Conservation (phyloP, 2,329 filamentous ascomycete species). For the Ophiocordyceps camponoti-leonardi region DNA sequence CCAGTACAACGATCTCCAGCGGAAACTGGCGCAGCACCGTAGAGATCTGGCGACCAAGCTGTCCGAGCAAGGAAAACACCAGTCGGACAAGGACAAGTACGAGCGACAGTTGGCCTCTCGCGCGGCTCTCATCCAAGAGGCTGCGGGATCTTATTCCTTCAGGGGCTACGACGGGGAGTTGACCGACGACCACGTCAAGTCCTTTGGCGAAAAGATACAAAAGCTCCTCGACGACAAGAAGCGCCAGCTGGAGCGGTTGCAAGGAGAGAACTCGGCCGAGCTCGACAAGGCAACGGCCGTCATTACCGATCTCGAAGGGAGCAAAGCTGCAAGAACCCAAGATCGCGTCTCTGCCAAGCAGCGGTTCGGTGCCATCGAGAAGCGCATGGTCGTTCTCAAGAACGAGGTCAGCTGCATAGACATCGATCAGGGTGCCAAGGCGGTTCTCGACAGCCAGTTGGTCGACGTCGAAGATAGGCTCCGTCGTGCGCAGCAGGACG, state of each 20-base stretch:
- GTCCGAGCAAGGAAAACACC: conserved; percentile 55
- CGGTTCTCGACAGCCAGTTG: conserved; percentile 56
- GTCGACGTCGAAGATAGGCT: conserved; percentile 51
- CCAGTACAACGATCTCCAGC: conserved; percentile 49
- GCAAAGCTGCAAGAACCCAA: conserved; percentile 54
- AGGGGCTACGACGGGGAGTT: conserved; percentile 71
- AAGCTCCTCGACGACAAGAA: conserved; percentile 66
- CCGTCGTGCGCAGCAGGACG: conserved; percentile 41
- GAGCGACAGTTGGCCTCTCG: conserved; percentile 62
- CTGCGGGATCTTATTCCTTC: conserved; percentile 61
- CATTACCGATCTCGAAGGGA: conserved; percentile 58
- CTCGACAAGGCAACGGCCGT: conserved; percentile 52
- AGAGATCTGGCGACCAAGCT: conserved; percentile 32
- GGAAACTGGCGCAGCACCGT: conserved; percentile 25
- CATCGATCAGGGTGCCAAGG: conserved; percentile 72
- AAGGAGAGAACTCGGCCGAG: conserved; percentile 57
- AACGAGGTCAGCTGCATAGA: conserved; percentile 53
- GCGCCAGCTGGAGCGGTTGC: conserved; percentile 55
- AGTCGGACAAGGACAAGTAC: conserved; percentile 76
- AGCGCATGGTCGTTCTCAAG: conserved; percentile 48
- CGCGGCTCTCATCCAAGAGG: conserved; percentile 57
- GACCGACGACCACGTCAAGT: conserved; percentile 52
- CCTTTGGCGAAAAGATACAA: conserved; percentile 63
- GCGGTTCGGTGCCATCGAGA: conserved; percentile 58
- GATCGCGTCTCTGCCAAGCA: conserved; percentile 58